Evolutionary conservation across 2,329 filamentous ascomycete species (phyloP).

Genomic region (Coniella vitis): DNA sequence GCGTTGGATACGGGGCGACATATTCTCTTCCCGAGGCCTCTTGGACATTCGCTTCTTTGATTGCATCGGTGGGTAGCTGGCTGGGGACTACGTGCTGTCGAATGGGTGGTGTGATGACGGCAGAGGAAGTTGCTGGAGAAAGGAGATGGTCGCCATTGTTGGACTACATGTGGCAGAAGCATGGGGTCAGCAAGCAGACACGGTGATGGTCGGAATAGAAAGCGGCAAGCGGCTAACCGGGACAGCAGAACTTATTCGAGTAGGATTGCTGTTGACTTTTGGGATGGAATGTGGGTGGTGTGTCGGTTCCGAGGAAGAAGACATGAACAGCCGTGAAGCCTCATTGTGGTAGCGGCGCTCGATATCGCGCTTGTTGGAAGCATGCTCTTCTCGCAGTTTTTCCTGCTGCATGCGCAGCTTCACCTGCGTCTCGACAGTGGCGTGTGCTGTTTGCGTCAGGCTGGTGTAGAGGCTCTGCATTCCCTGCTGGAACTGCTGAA

Average conservation of each 20-base stretch:
- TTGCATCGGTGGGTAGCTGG: background rate
- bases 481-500: conserved; percentile 10
- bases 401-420: conserved; percentile 10
- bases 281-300: background rate
- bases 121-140: background rate
- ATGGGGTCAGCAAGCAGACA: background rate
- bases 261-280: background rate
- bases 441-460: conserved; percentile 5
- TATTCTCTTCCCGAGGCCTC: background rate
- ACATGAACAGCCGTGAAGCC: conserved; percentile 2
- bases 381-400: conserved; percentile 7
- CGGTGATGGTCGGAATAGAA: too few species aligned
- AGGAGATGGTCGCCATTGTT: background rate
- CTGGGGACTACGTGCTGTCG: background rate
- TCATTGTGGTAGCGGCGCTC: conserved; percentile 11
- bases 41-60: background rate
- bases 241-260: background rate
- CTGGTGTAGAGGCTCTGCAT: conserved; percentile 10
- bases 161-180: background rate
- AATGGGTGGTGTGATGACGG: background rate
- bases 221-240: background rate
- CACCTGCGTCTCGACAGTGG: conserved; percentile 12
- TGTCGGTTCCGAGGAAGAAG: background rate
- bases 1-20: background rate
- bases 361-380: conserved; percentile 5